These are phyloP conservation scores for Tetrahymena elliotti DNA, from an alignment of 73 alveolate species.

Conservation along the genomic window DNA sequence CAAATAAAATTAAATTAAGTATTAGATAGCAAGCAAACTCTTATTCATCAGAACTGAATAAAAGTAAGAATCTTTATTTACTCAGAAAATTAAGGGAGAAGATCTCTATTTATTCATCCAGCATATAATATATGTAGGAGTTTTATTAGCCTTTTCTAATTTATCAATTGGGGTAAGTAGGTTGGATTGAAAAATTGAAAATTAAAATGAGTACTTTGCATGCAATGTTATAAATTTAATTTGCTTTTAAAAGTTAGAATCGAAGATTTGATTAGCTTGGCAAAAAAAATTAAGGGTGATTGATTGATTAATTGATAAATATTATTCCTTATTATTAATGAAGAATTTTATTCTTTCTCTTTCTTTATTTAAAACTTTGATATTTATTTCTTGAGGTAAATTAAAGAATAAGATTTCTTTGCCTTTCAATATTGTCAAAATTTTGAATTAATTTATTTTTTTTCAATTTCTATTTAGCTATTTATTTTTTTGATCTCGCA, in stretches of 20 bases:
- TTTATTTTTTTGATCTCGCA: not conserved
- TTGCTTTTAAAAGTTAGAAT: not conserved
- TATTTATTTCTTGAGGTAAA: not conserved
- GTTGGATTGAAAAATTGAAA: too few relatives aligned
- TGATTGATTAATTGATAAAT: too few relatives aligned
- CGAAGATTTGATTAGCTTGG: not conserved
- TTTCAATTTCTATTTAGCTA: not conserved
- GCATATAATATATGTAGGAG: too few relatives aligned
- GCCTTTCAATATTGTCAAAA: not conserved
- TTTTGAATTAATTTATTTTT: not conserved
- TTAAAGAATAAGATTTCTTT: not conserved
- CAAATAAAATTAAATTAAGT: not conserved
- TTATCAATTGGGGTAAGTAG: too few relatives aligned
- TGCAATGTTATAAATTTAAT: not conserved
- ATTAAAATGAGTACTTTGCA: not conserved
- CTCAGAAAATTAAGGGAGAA: not conserved
- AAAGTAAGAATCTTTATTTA: not conserved
- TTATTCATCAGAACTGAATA: too few relatives aligned
- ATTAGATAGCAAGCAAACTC: not conserved
- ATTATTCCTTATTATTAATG: too few relatives aligned
- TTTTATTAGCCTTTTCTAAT: too few relatives aligned
- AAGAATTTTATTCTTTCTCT: not conserved
- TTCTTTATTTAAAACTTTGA: not conserved
- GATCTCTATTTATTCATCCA: too few relatives aligned
- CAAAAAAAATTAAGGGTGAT: not conserved